Evolutionary conservation across 345 rosid genomes (phyloP), one percentile per base, ranked within the genome.

Genomic region (Melastoma malabathricum): DNA sequence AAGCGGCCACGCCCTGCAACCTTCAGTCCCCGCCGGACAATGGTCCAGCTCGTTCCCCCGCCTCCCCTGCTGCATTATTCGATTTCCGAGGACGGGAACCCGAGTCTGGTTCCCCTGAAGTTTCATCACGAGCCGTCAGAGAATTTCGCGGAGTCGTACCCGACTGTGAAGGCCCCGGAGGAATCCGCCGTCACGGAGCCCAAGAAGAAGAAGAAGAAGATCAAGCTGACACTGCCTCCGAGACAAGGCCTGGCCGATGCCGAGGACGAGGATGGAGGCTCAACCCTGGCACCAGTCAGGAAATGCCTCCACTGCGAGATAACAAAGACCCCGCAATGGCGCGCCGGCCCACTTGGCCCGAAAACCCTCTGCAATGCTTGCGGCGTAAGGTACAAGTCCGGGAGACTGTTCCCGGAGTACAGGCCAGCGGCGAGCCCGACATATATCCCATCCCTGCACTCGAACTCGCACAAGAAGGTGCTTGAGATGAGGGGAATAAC

Each of bases 1-100:
- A 93, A 93, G 56, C 88, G 99, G 48, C 82, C 94, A 2, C 94
- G 95, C 16, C 99, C 97, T 2, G 77, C 86, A 5, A 63, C 83
- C 1, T 67, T 79, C 75, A 71, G 59, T 46, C 81, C 87, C 48
- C 77, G 94, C 16, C 69, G 72, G 0, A 53, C 62, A 9, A 34
- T 34, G 1, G 73, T 72, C 59, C 87, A 75, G 18, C 76, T 80
- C 1, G 55, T 58, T n/a, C 71, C 93, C 2, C 73, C 80, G 7
- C 65, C 76, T n/a, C 71, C 93, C 2, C 75, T 78, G 7, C 65
- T 75, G 1, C 62, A 65, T 18, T 73, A 59, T 2, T 73, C 79
- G 0, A 52, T 64, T 15, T 61, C 58, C 0, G 80, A 73, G 50
- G 20, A 59, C n/a, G 47, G 57, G 17, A 70, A 43, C 8, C 39